Evolutionary conservation across 2,329 filamentous ascomycete species (phyloP).

Genomic region (Phaeosphaeriaceae sp.): DNA sequence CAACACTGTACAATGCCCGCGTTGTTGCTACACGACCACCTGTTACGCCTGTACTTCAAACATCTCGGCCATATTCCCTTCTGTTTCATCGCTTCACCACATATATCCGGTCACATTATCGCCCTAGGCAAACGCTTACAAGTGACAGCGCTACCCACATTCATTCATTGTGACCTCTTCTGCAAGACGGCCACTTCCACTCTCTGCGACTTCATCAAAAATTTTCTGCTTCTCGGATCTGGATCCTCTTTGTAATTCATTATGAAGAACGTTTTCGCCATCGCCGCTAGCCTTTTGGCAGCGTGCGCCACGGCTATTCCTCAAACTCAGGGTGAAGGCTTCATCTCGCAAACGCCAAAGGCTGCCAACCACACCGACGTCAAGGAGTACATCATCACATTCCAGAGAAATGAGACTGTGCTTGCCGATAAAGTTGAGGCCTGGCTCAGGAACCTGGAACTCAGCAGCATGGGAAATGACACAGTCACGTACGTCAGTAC

Average conservation of each 20-base stretch:
- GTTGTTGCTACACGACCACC: not conserved
- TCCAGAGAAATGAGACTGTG: constrained; percentile 23
- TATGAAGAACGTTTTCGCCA: constrained; percentile 40
- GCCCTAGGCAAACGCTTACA: constrained; percentile 22
- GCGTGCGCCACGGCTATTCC: constrained; percentile 27
- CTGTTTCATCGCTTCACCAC: constrained; percentile 15
- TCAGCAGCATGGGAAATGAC: constrained; percentile 36
- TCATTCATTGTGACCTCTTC: constrained; percentile 19
- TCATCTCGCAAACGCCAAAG: constrained; percentile 19
- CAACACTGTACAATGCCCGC: not conserved
- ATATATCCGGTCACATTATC: not conserved
- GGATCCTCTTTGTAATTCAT: constrained; percentile 34
- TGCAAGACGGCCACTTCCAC: constrained; percentile 22
- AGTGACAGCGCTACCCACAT: constrained; percentile 29
- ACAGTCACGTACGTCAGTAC: constrained; percentile 45
- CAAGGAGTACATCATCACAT: constrained; percentile 37
- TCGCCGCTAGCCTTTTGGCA: constrained; percentile 38
- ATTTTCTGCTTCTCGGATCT: constrained; percentile 24
- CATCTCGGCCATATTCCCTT: constrained; percentile 15
- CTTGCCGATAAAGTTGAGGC: constrained; percentile 9
- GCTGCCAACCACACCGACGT: constrained; percentile 21
- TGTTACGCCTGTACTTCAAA: not conserved
- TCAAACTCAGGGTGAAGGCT: constrained; percentile 24
- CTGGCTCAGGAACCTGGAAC: constrained; percentile 28
- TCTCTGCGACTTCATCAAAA: constrained; percentile 15